Conservation (phyloP, 768 basidiomycete genomes). For the Porpolomopsis calyptriformis region DNA sequence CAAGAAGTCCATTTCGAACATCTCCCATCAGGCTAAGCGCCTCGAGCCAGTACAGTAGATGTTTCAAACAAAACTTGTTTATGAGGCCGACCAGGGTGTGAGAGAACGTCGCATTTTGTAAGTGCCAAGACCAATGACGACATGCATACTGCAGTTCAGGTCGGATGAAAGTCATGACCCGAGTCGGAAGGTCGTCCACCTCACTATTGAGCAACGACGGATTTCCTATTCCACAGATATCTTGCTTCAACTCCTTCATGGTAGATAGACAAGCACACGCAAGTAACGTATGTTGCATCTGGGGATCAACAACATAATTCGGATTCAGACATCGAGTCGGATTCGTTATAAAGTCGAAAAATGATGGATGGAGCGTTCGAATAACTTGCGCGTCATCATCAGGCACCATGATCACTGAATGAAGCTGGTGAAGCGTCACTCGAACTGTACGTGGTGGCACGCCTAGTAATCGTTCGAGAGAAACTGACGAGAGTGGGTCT, state of each 20-base stretch:
- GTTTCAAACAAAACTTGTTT: conserved; percentile 9
- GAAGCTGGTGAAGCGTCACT: conserved; percentile 8
- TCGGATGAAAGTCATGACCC: conserved; percentile 8
- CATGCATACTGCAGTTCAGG: conserved; percentile 14
- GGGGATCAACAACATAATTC: conserved; percentile 5
- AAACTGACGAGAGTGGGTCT: conserved; percentile 3
- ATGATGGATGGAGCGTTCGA: background rate
- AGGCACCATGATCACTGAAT: conserved; percentile 8
- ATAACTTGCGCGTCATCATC: background rate
- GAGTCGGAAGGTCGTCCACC: background rate
- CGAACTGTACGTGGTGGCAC: background rate
- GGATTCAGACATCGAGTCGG: conserved; percentile 9
- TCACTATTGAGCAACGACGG: conserved; percentile 7
- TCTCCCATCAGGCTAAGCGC: conserved; percentile 7
- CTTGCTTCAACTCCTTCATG: conserved; percentile 2
- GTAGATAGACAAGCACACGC: background rate
- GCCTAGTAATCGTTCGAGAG: conserved; percentile 4
- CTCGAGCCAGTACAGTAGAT: conserved; percentile 17
- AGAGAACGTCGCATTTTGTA: conserved; percentile 1
- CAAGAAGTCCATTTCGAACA: background rate
- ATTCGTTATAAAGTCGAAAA: conserved; percentile 11
- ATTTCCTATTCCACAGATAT: conserved; percentile 7
- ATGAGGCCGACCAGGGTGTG: conserved; percentile 4
- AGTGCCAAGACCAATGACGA: conserved; percentile 14
- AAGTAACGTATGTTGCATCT: conserved; percentile 4